Conservation (phyloP, 2,329 filamentous ascomycete species). For the Pseudogymnoascus sp. region DNA sequence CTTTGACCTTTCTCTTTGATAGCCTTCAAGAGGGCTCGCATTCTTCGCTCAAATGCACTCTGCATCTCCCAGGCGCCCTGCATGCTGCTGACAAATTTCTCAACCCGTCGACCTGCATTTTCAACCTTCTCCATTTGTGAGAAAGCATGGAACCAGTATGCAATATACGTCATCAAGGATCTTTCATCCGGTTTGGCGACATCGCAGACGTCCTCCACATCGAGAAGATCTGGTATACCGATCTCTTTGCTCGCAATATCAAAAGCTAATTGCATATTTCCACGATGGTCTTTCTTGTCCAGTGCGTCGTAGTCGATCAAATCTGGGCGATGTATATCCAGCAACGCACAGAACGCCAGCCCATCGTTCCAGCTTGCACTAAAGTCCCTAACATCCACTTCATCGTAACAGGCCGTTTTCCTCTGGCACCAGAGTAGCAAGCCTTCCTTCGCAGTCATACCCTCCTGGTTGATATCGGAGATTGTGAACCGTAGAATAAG, state of each 20-base stretch:
- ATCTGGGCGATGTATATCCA: conserved; percentile 95
- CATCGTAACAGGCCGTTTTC: conserved; percentile 97
- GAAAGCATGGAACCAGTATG: conserved; percentile 99
- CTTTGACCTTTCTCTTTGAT: conserved; percentile 66
- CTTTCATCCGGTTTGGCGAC: conserved; percentile 93
- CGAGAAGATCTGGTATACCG: conserved; percentile 88
- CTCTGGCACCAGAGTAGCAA: conserved; percentile 94
- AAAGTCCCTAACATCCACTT: conserved; percentile 92
- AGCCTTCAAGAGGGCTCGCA: conserved; percentile 71
- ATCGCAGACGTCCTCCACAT: conserved; percentile 97
- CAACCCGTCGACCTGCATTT: conserved; percentile 89
- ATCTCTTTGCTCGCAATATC: conserved; percentile 95
- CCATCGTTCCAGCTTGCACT: conserved; percentile 96
- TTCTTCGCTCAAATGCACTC: conserved; percentile 85
- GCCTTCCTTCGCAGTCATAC: conserved; percentile 95
- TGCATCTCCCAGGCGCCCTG: conserved; percentile 99
- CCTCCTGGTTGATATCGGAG: conserved; percentile 96
- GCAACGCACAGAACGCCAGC: conserved; percentile 87
- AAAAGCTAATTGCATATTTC: conserved; percentile 97
- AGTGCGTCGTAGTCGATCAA: conserved; percentile 93
- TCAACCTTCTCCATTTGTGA: conserved; percentile 98
- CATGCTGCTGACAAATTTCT: conserved; percentile 99
- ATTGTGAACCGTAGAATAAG: conserved; percentile 97
- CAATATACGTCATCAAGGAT: conserved; percentile 98
- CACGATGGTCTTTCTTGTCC: conserved; percentile 88